A percentile compares a stretch with the other conserved stretches of the same genome.
Evolutionary conservation across 495 filamentous ascomycete species (phyloP).

Genomic region (Daldinia caldariorum): DNA sequence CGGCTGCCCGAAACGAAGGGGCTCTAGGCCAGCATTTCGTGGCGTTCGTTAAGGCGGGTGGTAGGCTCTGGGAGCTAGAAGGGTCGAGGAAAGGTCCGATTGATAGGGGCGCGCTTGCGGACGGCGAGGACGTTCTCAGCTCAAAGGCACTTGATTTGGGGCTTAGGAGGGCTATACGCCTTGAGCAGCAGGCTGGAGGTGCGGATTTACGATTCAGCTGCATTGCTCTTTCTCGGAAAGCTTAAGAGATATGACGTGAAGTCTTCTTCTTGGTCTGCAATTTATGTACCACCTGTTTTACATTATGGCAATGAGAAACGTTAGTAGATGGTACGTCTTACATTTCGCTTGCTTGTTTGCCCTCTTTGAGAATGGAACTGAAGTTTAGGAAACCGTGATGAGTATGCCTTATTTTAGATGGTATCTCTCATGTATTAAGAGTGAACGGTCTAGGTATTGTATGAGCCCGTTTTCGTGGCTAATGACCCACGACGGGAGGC

Average conservation of each 20-base stretch:
- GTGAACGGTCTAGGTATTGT: not conserved
- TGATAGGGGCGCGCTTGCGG: slow-evolving; percentile 68
- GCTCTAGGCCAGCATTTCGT: slow-evolving; percentile 74
- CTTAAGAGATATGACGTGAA: not conserved
- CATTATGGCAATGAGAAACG: not conserved
- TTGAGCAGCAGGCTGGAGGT: slow-evolving; percentile 54
- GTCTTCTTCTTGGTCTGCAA: not conserved
- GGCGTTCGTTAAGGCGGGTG: slow-evolving; percentile 75
- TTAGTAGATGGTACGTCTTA: not conserved
- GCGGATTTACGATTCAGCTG: slow-evolving; percentile 66
- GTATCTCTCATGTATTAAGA: not conserved
- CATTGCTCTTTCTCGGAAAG: slow-evolving; percentile 58
- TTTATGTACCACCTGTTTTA: not conserved
- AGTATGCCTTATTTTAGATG: not conserved
- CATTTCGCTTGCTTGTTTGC: not conserved
- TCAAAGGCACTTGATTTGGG: slow-evolving; percentile 70
- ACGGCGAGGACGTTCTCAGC: slow-evolving; percentile 75
- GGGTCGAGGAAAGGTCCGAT: slow-evolving; percentile 76
- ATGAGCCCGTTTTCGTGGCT: not conserved
- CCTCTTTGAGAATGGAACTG: not conserved
- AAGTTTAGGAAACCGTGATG: too few species aligned
- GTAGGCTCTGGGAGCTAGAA: slow-evolving; percentile 84
- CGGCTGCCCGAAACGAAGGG: slow-evolving; percentile 59
- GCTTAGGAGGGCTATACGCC: slow-evolving; percentile 63
- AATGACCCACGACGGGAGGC: not conserved